Conservation (phyloP, 2,329 filamentous ascomycete species). For the Colletotrichum tabaci region DNA sequence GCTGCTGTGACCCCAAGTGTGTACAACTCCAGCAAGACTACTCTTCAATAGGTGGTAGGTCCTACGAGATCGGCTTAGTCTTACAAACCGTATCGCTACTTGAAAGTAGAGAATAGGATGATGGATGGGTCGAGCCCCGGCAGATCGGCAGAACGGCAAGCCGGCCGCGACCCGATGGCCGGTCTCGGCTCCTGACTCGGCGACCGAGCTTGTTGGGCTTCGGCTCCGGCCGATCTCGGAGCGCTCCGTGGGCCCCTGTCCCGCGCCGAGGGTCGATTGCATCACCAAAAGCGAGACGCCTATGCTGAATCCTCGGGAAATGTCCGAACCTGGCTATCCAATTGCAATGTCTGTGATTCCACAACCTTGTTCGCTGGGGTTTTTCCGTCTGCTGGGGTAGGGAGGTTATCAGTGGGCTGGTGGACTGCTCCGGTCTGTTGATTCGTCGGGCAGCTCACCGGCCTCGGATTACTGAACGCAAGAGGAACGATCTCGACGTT, state of each 20-base stretch:
- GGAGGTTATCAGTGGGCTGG: background rate
- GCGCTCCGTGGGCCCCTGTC: background rate
- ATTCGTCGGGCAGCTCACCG: conserved; percentile 28
- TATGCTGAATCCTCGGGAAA: conserved; percentile 6
- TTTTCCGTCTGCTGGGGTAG: too few relatives aligned
- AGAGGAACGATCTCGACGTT: background rate
- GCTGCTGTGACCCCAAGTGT: too few relatives aligned
- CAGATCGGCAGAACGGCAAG: background rate
- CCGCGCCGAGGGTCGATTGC: background rate
- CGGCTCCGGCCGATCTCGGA: conserved; percentile 38
- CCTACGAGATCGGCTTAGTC: background rate
- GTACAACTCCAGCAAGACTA: too few relatives aligned
- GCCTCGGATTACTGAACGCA: conserved; percentile 28
- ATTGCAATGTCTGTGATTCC: background rate
- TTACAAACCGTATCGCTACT: too few relatives aligned
- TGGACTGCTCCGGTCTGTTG: background rate
- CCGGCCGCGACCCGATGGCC: background rate
- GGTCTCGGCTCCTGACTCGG: conserved; percentile 10
- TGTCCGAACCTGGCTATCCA: conserved; percentile 1
- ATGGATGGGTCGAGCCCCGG: conserved; percentile 14
- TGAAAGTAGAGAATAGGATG: too few relatives aligned
- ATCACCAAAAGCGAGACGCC: background rate
- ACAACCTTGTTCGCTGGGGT: too few relatives aligned
- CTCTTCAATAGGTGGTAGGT: too few relatives aligned
- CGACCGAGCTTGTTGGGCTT: conserved; percentile 14